Conservation (phyloP, 805 yeast genomes). For the Yueomyces sp. region DNA sequence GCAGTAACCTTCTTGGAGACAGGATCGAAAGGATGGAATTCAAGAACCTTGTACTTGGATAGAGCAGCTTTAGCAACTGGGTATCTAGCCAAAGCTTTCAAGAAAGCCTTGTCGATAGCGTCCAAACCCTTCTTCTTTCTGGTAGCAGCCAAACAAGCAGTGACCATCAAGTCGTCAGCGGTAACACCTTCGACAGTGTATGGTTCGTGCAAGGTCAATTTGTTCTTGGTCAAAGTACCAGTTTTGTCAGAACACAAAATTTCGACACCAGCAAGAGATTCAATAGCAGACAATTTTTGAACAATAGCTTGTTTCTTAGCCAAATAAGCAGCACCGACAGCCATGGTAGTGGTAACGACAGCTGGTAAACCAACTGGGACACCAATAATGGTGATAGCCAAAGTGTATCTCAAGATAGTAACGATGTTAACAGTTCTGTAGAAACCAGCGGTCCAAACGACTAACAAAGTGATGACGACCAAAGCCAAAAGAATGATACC, state of each 20-base stretch:
- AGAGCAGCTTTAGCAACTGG: slow-evolving; percentile 90
- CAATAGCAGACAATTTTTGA: slow-evolving; percentile 92
- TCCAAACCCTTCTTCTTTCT: slow-evolving; percentile 97
- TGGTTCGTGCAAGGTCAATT: slow-evolving; percentile 90
- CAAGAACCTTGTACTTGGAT: slow-evolving; percentile 85
- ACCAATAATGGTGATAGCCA: slow-evolving; percentile 94
- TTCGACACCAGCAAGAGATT: slow-evolving; percentile 95
- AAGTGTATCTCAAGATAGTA: slow-evolving; percentile 76
- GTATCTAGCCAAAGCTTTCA: slow-evolving; percentile 74
- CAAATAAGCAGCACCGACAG: slow-evolving; percentile 98
- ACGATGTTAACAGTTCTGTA: slow-evolving; percentile 83
- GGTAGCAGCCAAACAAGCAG: slow-evolving; percentile 95
- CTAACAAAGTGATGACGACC: slow-evolving; percentile 73
- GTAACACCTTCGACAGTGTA: slow-evolving; percentile 96
- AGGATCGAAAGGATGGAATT: slow-evolving; percentile 97
- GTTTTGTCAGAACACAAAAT: slow-evolving; percentile 96
- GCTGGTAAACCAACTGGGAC: slow-evolving; percentile 99
- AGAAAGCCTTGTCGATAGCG: slow-evolving; percentile 94
- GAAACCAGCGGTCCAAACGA: slow-evolving; percentile 90
- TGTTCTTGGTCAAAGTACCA: slow-evolving; percentile 95
- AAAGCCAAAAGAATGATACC: slow-evolving; percentile 85
- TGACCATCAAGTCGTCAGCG: slow-evolving; percentile 89
- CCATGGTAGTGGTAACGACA: slow-evolving; percentile 97
- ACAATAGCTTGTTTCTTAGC: slow-evolving; percentile 96
- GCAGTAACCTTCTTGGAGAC: slow-evolving; percentile 95